Evolutionary conservation across 176 grass and related monocot genomes (phyloP), one percentile per base, ranked within the genome.

Genomic region (Oryza longistaminata): DNA sequence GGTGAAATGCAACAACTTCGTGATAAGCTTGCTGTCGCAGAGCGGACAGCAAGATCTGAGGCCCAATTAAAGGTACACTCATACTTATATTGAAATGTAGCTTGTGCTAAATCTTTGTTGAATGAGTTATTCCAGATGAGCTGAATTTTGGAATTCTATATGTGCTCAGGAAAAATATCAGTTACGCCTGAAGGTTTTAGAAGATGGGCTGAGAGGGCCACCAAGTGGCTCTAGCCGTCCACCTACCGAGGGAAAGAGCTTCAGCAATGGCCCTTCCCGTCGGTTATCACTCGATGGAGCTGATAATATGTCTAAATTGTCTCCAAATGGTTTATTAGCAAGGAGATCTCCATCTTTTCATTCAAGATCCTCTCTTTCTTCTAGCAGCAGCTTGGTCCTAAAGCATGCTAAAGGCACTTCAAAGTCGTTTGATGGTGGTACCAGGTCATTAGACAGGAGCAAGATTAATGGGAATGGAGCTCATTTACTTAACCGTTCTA

Each of bases 381-480:
- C 92, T 65, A 90, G 92, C 82, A 92, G 87, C 76, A 96, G 91
- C 70, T 89, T 91, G 74, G 92, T 96, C 44, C 87, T 99, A 64
- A 99, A 99, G 70, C 91, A 96, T 31, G 93, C 93, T 61, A 99
- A 99, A 86, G 97, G 97, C 68, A 95, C 93, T 69, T 99, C 97
- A 17, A 99, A 94, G 85, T 99, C 97, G 68, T 99, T 99, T 92
- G 97, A 96, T 91, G 97, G 97, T 49, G 97, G 97, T 67, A 92
- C 97, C 65, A 94, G 93, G 80, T 96, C 90, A 61, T 80, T 94
- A 66, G 97, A 99, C 76, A 87, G 97, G 82, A 78, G 90, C 29
- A 98, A 96, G 68, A 70, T 87, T 53, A 76, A 82, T 87, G 88
- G 82, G 40, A 96, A 94, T 85, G 91, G 88, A 88, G 35, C 74